phyloP scores from a whole-genome alignment of 371 early-diverging fungal genomes.

The Mucor sp. region DNA sequence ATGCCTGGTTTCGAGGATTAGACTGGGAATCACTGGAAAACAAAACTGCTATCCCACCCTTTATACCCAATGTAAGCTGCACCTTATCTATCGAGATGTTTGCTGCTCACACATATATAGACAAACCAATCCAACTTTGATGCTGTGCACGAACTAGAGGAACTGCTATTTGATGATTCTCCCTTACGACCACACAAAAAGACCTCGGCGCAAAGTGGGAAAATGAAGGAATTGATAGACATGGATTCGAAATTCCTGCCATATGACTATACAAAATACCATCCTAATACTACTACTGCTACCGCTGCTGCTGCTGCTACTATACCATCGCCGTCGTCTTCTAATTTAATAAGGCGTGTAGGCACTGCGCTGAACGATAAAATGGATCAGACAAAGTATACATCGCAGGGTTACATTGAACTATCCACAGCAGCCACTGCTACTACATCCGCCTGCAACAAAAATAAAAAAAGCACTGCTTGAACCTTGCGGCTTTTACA shows the following conservation, averaged over 20 bases:
- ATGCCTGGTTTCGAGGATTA: slow-evolving; percentile 64
- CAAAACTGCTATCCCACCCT: slow-evolving; percentile 64
- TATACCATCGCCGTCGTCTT: background rate
- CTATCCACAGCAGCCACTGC: background rate
- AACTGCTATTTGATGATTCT: slow-evolving; percentile 87
- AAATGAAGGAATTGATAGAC: slow-evolving; percentile 28
- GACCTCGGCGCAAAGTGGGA: slow-evolving; percentile 1
- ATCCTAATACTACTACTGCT: background rate
- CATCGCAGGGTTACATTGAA: slow-evolving; percentile 16
- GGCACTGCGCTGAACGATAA: slow-evolving; percentile 7
- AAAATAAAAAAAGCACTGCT: background rate
- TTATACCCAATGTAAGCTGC: slow-evolving; percentile 56
- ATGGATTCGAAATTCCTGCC: slow-evolving; percentile 64
- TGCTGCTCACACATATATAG: slow-evolving; percentile 20
- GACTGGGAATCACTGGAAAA: slow-evolving; percentile 58
- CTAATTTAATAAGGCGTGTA: slow-evolving; percentile 4
- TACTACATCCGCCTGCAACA: background rate
- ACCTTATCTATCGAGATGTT: background rate
- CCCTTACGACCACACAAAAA: slow-evolving; percentile 62
- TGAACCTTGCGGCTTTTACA: background rate
- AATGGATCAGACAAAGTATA: slow-evolving; percentile 22
- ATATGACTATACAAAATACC: slow-evolving; percentile 61
- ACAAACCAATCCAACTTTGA: slow-evolving; percentile 83
- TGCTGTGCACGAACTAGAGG: slow-evolving; percentile 93
- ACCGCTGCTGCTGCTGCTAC: too few species aligned